These are phyloP conservation scores for Eimeria praecox DNA, from an alignment of 169 alveolate genomes.

Conservation along the genomic window DNA sequence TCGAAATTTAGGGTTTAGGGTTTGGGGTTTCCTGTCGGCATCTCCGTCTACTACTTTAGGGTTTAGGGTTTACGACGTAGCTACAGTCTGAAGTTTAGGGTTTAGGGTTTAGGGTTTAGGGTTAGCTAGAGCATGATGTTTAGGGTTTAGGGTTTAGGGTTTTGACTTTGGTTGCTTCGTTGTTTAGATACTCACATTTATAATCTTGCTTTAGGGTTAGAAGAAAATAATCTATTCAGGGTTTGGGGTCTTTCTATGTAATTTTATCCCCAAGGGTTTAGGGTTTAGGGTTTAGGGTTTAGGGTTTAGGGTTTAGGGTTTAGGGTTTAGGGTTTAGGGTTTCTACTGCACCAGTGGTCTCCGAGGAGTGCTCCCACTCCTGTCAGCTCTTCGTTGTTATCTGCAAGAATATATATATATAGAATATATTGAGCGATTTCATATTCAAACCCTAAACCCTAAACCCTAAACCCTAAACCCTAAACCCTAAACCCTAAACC, in stretches of 20 bases:
- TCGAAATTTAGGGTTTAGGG: not conserved
- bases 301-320: not conserved
- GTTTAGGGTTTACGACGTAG: slow-evolving; percentile 49
- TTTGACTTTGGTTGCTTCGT: not conserved
- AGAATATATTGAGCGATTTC: not conserved
- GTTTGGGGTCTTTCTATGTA: too few species aligned
- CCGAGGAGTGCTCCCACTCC: too few species aligned
- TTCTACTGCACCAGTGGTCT: too few species aligned
- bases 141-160: slow-evolving; percentile 42
- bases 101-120: slow-evolving; percentile 56
- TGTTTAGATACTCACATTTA: too few species aligned
- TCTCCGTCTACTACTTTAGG: too few species aligned
- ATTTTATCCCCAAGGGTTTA: not conserved
- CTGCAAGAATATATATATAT: not conserved
- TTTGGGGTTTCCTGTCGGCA: not conserved
- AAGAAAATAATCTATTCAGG: too few species aligned
- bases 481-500: slow-evolving; percentile 27
- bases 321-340: slow-evolving; percentile 22
- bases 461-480: slow-evolving; percentile 31
- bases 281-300: slow-evolving; percentile 54
- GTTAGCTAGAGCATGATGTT: not conserved
- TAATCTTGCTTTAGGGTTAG: too few species aligned
- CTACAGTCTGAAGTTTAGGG: not conserved
- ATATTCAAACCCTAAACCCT: not conserved
- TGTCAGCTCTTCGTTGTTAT: not conserved